Percentiles rank a stretch among this genome's conserved stretches.
Evolutionary conservation across 192 early-diverging fungal genomes (phyloP).

Genomic region (Pilobolus umbonatus): DNA sequence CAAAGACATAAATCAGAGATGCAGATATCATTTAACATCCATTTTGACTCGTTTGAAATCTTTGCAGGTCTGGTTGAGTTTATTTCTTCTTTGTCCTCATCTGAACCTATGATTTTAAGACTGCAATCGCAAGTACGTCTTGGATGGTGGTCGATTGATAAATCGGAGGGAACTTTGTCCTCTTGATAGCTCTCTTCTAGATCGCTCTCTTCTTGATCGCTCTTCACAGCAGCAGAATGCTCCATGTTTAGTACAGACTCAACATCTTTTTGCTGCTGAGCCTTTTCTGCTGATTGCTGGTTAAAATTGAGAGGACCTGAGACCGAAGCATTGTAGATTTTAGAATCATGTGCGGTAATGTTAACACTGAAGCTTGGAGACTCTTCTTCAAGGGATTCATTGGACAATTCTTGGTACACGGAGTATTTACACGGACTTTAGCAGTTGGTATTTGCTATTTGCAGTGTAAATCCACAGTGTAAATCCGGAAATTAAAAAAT

Average conservation of each 20-base stretch:
- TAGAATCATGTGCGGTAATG: constrained; percentile 8
- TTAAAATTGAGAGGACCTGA: constrained; percentile 10
- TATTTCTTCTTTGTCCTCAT: constrained; percentile 10
- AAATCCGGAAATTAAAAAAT: too few species aligned
- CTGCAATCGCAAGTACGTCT: constrained; percentile 8
- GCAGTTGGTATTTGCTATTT: too few species aligned
- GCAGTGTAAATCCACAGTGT: too few species aligned
- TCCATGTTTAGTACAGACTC: constrained; percentile 9
- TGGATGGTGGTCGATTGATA: constrained; percentile 15
- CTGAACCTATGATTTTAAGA: constrained; percentile 5
- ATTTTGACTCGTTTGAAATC: constrained; percentile 6
- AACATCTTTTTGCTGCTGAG: constrained; percentile 8
- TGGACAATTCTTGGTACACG: too few species aligned
- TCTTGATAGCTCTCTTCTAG: not conserved
- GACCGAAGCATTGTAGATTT: constrained; percentile 7
- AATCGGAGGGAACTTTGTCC: constrained; percentile 11
- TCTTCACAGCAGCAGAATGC: constrained; percentile 2
- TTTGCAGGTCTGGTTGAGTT: constrained; percentile 4
- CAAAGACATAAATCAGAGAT: constrained; percentile 12
- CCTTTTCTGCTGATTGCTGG: constrained; percentile 8
- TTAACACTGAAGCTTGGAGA: constrained; percentile 7
- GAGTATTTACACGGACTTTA: too few species aligned
- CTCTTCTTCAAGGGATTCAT: constrained; percentile 7
- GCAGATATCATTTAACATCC: constrained; percentile 7
- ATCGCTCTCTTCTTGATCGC: not conserved